A percentile compares a stretch with the other conserved stretches of the same genome.
Conservation (phyloP, 257 asterid genomes). For the Ligustrum vulgare region DNA sequence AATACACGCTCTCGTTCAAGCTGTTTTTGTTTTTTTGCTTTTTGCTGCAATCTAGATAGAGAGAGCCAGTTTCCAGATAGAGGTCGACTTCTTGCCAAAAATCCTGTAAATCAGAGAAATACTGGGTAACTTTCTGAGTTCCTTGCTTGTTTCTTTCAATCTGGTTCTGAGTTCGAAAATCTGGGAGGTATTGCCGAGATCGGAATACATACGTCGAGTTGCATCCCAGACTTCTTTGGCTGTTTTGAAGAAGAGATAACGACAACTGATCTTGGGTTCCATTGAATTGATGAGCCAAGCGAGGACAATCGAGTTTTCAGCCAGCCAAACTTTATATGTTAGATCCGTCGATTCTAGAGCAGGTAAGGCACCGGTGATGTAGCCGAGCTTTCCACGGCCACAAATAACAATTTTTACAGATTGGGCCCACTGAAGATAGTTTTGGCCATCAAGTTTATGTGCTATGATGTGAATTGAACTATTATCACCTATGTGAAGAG, state of each 20-base stretch:
- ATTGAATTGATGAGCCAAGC: not conserved
- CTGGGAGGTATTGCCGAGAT: not conserved
- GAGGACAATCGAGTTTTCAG: too few species aligned
- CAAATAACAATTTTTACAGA: too few species aligned
- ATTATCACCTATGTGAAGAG: too few species aligned
- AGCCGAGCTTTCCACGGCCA: too few species aligned
- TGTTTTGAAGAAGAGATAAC: not conserved
- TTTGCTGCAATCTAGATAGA: too few species aligned
- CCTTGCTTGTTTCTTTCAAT: not conserved
- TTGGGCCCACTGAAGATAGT: too few species aligned
- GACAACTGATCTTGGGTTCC: not conserved
- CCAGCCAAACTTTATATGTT: too few species aligned
- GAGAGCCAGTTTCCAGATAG: not conserved
- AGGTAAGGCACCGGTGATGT: too few species aligned
- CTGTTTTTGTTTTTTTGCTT: not conserved
- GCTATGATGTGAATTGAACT: too few species aligned
- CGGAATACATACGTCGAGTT: not conserved
- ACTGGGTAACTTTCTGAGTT: not conserved
- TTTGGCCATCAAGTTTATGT: too few species aligned
- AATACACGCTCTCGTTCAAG: not conserved
- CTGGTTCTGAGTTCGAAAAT: not conserved
- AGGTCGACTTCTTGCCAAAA: not conserved
- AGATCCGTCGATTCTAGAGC: too few species aligned
- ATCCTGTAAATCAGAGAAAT: not conserved
- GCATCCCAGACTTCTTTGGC: constrained; percentile 1